A percentile compares a stretch with the other conserved stretches of the same genome.
These are phyloP conservation scores for Ceratobasidium sp. DNA, from an alignment of 1,284 basidiomycete species.

Conservation along the genomic window DNA sequence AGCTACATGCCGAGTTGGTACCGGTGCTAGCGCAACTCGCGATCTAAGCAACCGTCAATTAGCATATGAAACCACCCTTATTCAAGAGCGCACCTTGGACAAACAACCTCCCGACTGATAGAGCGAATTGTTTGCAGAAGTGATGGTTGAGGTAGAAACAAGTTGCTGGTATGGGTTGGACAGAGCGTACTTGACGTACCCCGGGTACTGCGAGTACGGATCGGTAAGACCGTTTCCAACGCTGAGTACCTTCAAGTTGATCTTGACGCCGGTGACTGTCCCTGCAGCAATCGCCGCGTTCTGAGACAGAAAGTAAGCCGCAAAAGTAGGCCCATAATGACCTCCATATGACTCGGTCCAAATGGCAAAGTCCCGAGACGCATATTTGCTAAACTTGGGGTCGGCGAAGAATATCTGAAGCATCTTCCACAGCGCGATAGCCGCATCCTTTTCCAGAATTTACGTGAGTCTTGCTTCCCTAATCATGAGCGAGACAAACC, in stretches of 20 bases:
- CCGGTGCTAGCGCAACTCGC: constrained; percentile 24
- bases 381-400: constrained; percentile 61
- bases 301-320: constrained; percentile 61
- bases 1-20: constrained; percentile 53
- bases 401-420: constrained; percentile 71
- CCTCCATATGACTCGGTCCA: constrained; percentile 68
- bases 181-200: constrained; percentile 61
- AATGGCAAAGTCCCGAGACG: constrained; percentile 60
- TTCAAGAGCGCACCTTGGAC: constrained; percentile 51
- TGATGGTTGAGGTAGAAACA: constrained; percentile 53
- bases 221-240: constrained; percentile 71
- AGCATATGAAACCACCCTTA: background rate
- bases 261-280: constrained; percentile 55
- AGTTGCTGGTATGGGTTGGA: constrained; percentile 63
- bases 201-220: constrained; percentile 62
- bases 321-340: constrained; percentile 70
- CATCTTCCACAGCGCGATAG: constrained; percentile 54
- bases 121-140: constrained; percentile 56
- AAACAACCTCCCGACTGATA: constrained; percentile 57
- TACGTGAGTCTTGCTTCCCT: background rate
- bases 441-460: constrained; percentile 40
- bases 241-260: constrained; percentile 67
- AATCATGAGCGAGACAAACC: background rate
- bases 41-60: constrained; percentile 19
- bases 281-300: constrained; percentile 59